phyloP scores from a whole-genome alignment of 2,329 filamentous ascomycete species.

The Paecilomyces sp. region DNA sequence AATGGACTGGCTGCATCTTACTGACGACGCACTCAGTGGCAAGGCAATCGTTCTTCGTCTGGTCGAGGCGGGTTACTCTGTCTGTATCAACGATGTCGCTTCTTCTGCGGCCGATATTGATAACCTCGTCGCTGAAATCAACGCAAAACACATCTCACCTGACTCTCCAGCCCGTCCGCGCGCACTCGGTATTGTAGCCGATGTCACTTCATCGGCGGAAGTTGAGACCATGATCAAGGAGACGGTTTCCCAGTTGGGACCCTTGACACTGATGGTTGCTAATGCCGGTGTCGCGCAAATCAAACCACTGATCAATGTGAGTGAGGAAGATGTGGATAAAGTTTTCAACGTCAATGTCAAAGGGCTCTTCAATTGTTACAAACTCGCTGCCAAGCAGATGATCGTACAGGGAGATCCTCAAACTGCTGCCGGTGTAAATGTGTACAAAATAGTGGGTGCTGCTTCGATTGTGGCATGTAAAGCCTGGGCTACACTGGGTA shows the following conservation, averaged over 20 bases:
- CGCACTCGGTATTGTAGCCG: conserved; percentile 50
- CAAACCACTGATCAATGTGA: conserved; percentile 49
- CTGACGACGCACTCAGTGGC: conserved; percentile 9
- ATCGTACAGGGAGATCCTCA: conserved; percentile 50
- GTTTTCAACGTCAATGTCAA: conserved; percentile 61
- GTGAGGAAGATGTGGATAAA: conserved; percentile 48
- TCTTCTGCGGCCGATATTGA: conserved; percentile 48
- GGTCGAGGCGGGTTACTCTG: conserved; percentile 57
- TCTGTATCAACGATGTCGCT: conserved; percentile 58
- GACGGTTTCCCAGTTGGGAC: conserved; percentile 48
- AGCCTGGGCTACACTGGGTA: conserved; percentile 50
- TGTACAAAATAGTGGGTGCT: conserved; percentile 47
- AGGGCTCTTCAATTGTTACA: conserved; percentile 60
- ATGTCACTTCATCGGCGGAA: conserved; percentile 51
- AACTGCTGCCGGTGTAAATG: conserved; percentile 13
- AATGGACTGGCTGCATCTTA: background rate
- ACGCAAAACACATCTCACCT: conserved; percentile 1
- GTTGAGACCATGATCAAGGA: conserved; percentile 48
- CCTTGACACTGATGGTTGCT: conserved; percentile 46
- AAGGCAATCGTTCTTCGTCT: conserved; percentile 50
- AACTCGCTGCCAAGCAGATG: conserved; percentile 57
- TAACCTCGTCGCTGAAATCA: conserved; percentile 28
- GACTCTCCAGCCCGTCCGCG: background rate
- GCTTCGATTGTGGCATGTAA: conserved; percentile 55
- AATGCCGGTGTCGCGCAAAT: conserved; percentile 58